A percentile compares a stretch with the other conserved stretches of the same genome.
Conservation (phyloP, 345 rosid genomes). For the Linum tenue region DNA sequence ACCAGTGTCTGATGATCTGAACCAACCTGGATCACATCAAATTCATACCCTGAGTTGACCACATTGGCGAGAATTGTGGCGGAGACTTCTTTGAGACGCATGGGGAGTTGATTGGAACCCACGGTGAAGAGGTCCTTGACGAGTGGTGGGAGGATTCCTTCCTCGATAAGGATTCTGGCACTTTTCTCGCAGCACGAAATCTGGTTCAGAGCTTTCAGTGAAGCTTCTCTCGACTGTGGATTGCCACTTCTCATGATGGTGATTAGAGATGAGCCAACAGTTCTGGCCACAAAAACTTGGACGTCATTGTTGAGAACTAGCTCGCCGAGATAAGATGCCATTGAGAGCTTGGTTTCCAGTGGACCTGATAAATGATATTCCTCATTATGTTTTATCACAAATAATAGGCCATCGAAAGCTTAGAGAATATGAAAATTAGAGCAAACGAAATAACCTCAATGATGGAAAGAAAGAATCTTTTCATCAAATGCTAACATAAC, state of each 20-base stretch:
- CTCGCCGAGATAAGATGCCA: slow-evolving; percentile 87
- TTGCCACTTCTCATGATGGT: slow-evolving; percentile 62
- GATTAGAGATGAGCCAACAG: slow-evolving; percentile 71
- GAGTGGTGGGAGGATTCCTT: slow-evolving; percentile 87
- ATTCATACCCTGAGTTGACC: slow-evolving; percentile 66
- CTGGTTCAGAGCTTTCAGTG: slow-evolving; percentile 76
- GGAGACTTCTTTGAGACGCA: slow-evolving; percentile 78
- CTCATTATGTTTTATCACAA: slow-evolving; percentile 17
- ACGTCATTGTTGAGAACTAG: slow-evolving; percentile 71
- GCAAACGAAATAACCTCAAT: not conserved
- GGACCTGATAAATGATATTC: slow-evolving; percentile 47
- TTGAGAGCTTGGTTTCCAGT: slow-evolving; percentile 63
- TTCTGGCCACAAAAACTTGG: slow-evolving; percentile 65
- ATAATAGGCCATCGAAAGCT: not conserved
- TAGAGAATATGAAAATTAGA: not conserved
- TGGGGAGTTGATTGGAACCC: slow-evolving; percentile 69
- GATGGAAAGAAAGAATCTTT: not conserved
- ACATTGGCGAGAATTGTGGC: slow-evolving; percentile 91
- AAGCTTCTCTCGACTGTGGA: slow-evolving; percentile 67
- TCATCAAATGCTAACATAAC: not conserved
- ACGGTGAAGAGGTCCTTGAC: slow-evolving; percentile 72
- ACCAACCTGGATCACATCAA: slow-evolving; percentile 60
- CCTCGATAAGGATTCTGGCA: slow-evolving; percentile 62
- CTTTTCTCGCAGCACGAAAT: slow-evolving; percentile 74
- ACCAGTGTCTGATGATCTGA: slow-evolving; percentile 68